Percentiles rank a stretch among this genome's conserved stretches.
Evolutionary conservation across 768 basidiomycete species (phyloP).

Genomic region (Boletellus ananas): DNA sequence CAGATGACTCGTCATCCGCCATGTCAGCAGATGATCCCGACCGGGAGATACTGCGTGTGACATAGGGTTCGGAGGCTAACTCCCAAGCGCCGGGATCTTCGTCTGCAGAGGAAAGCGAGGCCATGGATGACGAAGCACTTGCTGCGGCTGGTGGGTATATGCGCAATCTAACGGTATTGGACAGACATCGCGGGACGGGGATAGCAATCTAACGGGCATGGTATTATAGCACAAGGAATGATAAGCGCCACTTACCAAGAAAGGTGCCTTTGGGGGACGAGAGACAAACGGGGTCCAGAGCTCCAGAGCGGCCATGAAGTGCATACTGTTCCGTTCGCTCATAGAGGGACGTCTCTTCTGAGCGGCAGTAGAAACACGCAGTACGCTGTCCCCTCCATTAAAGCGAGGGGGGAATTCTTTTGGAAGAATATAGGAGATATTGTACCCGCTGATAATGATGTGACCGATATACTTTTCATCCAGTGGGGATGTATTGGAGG

Average conservation of each 20-base stretch:
- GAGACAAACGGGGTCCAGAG: conserved; percentile 69
- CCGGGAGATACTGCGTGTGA: conserved; percentile 55
- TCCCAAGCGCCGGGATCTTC: conserved; percentile 71
- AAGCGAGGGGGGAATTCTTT: conserved; percentile 51
- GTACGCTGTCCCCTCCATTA: conserved; percentile 17
- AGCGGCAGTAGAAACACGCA: conserved; percentile 21
- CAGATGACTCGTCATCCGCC: conserved; percentile 80
- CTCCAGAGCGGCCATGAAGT: conserved; percentile 81
- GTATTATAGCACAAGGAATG: conserved; percentile 1
- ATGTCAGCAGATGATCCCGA: conserved; percentile 63
- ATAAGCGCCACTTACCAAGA: conserved; percentile 45
- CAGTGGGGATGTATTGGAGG: conserved; percentile 38
- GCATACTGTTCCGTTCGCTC: conserved; percentile 51
- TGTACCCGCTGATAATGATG: conserved; percentile 72
- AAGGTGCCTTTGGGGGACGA: conserved; percentile 70
- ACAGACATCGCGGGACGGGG: conserved; percentile 73
- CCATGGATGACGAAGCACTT: conserved; percentile 55
- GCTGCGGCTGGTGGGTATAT: conserved; percentile 62
- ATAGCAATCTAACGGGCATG: conserved; percentile 56
- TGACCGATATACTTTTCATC: conserved; percentile 71
- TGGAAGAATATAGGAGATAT: conserved; percentile 72
- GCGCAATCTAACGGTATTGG: conserved; percentile 68
- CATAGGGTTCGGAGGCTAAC: conserved; percentile 71
- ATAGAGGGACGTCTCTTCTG: conserved; percentile 52
- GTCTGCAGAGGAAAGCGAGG: conserved; percentile 73